Evolutionary conservation across 2,329 filamentous ascomycete species (phyloP), one percentile per base, ranked within the genome.

Genomic region (Sporothrix brunneoviolacea): DNA sequence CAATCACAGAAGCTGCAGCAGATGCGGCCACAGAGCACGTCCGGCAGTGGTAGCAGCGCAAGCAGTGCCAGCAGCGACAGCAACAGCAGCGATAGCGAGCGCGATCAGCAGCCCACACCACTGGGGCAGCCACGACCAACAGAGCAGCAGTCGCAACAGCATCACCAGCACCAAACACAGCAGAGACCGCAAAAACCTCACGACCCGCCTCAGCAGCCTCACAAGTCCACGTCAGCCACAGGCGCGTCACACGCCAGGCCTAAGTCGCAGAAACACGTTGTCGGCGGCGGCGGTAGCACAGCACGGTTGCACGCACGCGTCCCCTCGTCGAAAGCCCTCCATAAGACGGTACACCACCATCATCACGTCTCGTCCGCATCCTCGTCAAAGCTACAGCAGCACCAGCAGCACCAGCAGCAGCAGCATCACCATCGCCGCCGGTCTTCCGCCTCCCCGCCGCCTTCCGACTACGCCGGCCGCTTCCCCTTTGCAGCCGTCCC

Each of bases 291-390:
- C 21, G 50, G 53, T 49, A 63, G 61, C 53, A 68, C 53, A 18
- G 54, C 68, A 39, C 72, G 76, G 42, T 59, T 77, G 50, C 75
- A 79, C 63, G 70, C 69, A 53, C 74, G 77, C 56, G 73, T 74
- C 13, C 70, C 75, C 18, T 77, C 75, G 13, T 70, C 73, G 42
- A 79, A 79, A 60, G 71, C 63, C 24, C 63, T 78, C 52, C 73
- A 75, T 59, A 75, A 76, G 53, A 21, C 43, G 10, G 28, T 45
- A 2, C 47, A 40, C 18, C 51, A 53, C 19, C 47, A 48, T 19
- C 48, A 44, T 10, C 33, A 40, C 18, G 19, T 28, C 22, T 13
- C 40, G 46, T 15, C 52, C 48, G 24, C 39, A 38, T 6, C 48
- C 37, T 13, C 41, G 30, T 28, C 58, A 19, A 62, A 61, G 55